phyloP scores from a whole-genome alignment of 768 basidiomycete species.

The Suillus placidus region DNA sequence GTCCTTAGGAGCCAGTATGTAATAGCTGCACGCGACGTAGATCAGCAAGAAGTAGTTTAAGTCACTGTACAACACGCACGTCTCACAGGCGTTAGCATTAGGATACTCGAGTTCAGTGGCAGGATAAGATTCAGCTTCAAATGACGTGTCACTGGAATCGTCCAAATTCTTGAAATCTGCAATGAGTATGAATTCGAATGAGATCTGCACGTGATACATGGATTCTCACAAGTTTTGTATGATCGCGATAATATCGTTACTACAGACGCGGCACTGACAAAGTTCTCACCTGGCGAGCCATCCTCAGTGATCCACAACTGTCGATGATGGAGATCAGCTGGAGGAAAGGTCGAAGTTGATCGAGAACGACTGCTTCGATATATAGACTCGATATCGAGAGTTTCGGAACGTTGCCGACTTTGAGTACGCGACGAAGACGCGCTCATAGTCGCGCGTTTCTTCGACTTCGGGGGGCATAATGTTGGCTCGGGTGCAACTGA shows the following conservation, averaged over 20 bases:
- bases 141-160: constrained; percentile 63
- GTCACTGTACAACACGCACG: constrained; percentile 41
- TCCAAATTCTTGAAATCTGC: constrained; percentile 72
- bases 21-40: constrained; percentile 51
- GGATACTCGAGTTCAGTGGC: constrained; percentile 77
- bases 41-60: not conserved
- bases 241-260: constrained; percentile 63
- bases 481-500: not conserved
- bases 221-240: constrained; percentile 67
- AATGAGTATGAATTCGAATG: constrained; percentile 19
- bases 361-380: constrained; percentile 62
- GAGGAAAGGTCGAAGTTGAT: constrained; percentile 58
- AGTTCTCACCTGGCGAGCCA: constrained; percentile 51
- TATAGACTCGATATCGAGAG: constrained; percentile 57
- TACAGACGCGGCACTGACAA: constrained; percentile 67
- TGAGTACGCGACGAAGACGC: constrained; percentile 45
- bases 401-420: constrained; percentile 41
- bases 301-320: constrained; percentile 56
- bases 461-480: constrained; percentile 25
- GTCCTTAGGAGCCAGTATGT: constrained; percentile 79
- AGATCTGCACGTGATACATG: not conserved
- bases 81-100: constrained; percentile 67
- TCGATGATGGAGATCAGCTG: constrained; percentile 32
- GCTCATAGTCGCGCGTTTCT: constrained; percentile 26
- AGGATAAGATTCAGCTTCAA: constrained; percentile 67